Base-by-base conservation (phyloP, 306 rosid genomes). In the Lathyrus oleraceus region DNA sequence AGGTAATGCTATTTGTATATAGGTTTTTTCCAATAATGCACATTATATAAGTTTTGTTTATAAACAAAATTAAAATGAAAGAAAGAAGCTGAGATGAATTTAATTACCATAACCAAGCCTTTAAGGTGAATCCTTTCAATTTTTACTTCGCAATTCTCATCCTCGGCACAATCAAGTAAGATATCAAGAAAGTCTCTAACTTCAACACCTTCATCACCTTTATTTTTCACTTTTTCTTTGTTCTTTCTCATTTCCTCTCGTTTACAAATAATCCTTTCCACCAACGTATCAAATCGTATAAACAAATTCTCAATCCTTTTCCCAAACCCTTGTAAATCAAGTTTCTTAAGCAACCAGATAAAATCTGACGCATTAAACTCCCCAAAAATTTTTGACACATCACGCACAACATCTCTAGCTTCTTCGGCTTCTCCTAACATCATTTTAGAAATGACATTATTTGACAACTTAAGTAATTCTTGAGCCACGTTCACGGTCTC, bases 211-310 rank as follows among this genome's bases (percentile, higher is more conserved):
- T 51, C 32, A 45, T 75, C 81, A 8, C 23, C 51, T 9, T 56
- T 42, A 15, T 10, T 6, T 39, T 69, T 32, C 6, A 66, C 79
- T 2, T 35, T 69, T 74, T 53, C 15, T 42, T 56, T 42, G 71
- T 76, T 53, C 19, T 79, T 62, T 5, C 72, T 36, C 3, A 72
- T 12, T 19, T 83, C 75, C 8, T 61, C 57, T 3, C 84, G 64
- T 32, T 83, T 81, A 56, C 16, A 10, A 12, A 82, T 85, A 30
- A 85, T 28, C 49, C 4, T 85, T 39, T 85, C 87, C 1, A 52
- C 42, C 56, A 82, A 11, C 0, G 48, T 19, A 40, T 82, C 83
- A 10, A 52, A 75, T 62, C 75, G 62, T 20, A 9, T 4, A 51
- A 44, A 67, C 39, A 66, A 32, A 12, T 62, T 73, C 67, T 84